Percentiles rank a stretch among this genome's conserved stretches.
phyloP scores from a whole-genome alignment of 306 rosid genomes.

The Leucaena leucocephala region DNA sequence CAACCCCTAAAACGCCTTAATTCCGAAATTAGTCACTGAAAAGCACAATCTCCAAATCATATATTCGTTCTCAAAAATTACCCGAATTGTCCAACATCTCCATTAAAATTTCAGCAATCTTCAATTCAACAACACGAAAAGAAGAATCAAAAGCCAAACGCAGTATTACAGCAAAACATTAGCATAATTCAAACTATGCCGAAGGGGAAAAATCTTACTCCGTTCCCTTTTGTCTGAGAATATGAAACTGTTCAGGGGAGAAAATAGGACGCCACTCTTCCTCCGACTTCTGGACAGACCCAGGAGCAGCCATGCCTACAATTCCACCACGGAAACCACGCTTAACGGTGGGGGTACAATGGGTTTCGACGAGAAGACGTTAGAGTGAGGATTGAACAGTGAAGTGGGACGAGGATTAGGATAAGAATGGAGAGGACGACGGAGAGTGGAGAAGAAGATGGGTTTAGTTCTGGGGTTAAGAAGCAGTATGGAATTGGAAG shows the following conservation, averaged over 20 bases:
- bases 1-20: not conserved
- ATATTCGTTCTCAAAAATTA: not conserved
- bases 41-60: not conserved
- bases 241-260: slow-evolving; percentile 74
- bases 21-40: not conserved
- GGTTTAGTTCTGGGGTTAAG: slow-evolving; percentile 36
- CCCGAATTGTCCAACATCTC: not conserved
- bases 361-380: slow-evolving; percentile 33
- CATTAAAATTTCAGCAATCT: not conserved
- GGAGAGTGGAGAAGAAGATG: slow-evolving; percentile 30
- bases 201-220: slow-evolving; percentile 49
- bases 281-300: slow-evolving; percentile 64
- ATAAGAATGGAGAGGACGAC: slow-evolving; percentile 5
- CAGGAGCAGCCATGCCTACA: slow-evolving; percentile 67
- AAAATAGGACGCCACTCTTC: slow-evolving; percentile 73
- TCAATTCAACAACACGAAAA: not conserved
- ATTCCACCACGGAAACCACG: slow-evolving; percentile 55
- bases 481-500: slow-evolving; percentile 37
- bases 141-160: not conserved
- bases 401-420: slow-evolving; percentile 15
- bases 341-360: slow-evolving; percentile 9
- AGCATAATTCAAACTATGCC: not conserved
- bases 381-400: slow-evolving; percentile 36
- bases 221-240: slow-evolving; percentile 74
- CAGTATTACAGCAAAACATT: not conserved